Base-by-base conservation (phyloP, 2,329 filamentous ascomycete genomes). In the Cordyceps militaris region DNA sequence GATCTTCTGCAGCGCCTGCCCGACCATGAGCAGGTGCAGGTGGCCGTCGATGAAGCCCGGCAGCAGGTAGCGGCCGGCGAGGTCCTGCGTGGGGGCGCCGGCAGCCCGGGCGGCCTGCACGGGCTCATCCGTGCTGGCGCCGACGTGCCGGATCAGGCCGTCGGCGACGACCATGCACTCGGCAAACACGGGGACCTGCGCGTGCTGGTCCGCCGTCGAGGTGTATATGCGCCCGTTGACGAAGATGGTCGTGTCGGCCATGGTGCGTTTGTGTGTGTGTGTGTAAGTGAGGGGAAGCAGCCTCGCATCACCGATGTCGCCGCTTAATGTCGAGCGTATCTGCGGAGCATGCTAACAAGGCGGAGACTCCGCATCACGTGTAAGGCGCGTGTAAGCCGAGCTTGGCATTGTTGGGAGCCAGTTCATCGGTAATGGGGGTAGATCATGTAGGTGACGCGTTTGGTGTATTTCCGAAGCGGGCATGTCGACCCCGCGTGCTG, bases 11-110 rank as follows among this genome's bases (percentile, higher is more conserved):
- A 83, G 71, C 0, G 79, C 76, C 60, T 82, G 79, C 1, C 80
- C 81, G 0, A 82, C 71, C 10, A 80, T 70, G 0, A 83, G 71
- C 10, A 84, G 71, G 63, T 84, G 81, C 67, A 82, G 74, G 60
- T 84, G 81, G 6, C 78, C 79, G 59, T 84, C 81, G 40, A 83
- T 76, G 68, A 84, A 83, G 14, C 80, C 76, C 0, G 81, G 80
- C 1, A 83, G 70, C 3, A 83, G 69, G 1, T 71, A 73, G 23
- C 64, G 65, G 1, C 71, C 70, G 1, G 51, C 53, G 3, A 75
- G 56, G 32, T 74, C 66, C 28, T 64, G 62, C 1, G 40, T 43
- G 3, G 40, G 13, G 19, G 64, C 65, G 16, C 65, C 69, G 3
- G 60, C 59, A 3, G 61, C 56, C 36, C 62, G 64, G 4, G 69